Evolutionary conservation across 371 early-diverging fungal species (phyloP).

Genomic region (Mucor circinelloides): DNA sequence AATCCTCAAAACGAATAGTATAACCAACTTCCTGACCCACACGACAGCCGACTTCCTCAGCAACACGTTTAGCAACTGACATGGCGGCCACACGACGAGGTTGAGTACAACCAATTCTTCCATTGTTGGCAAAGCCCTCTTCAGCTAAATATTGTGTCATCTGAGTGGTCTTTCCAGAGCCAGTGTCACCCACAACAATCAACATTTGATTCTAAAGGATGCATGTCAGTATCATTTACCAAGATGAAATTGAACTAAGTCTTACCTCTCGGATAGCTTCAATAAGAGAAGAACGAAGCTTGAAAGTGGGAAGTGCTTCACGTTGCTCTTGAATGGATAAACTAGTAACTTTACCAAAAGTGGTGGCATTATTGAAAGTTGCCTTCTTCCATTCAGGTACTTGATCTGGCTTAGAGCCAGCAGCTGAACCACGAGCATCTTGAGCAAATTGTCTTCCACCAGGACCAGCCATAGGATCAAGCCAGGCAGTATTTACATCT

Average conservation of each 20-base stretch:
- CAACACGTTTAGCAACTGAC: constrained; percentile 98
- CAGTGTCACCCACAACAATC: constrained; percentile 97
- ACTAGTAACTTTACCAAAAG: constrained; percentile 89
- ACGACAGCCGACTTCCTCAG: constrained; percentile 96
- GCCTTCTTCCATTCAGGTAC: constrained; percentile 95
- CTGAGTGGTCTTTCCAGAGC: constrained; percentile 99
- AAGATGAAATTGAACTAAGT: background rate
- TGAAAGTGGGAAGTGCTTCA: constrained; percentile 87
- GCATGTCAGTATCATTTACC: background rate
- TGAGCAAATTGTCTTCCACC: constrained; percentile 89
- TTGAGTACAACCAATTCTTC: constrained; percentile 98
- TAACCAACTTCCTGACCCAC: constrained; percentile 98
- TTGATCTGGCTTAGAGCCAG: constrained; percentile 60
- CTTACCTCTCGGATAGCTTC: constrained; percentile 76
- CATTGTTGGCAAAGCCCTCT: constrained; percentile 82
- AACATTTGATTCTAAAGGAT: constrained; percentile 78
- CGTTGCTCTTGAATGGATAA: constrained; percentile 92
- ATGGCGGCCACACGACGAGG: constrained; percentile 99
- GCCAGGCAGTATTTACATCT: constrained; percentile 90
- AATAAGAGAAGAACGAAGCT: constrained; percentile 77
- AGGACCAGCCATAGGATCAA: constrained; percentile 93
- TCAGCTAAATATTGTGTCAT: constrained; percentile 98
- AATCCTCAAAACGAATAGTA: constrained; percentile 98
- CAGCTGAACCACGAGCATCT: constrained; percentile 75
- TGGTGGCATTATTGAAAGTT: constrained; percentile 86